Conservation (phyloP, 345 rosid species). For the Eucalyptus melliodora region DNA sequence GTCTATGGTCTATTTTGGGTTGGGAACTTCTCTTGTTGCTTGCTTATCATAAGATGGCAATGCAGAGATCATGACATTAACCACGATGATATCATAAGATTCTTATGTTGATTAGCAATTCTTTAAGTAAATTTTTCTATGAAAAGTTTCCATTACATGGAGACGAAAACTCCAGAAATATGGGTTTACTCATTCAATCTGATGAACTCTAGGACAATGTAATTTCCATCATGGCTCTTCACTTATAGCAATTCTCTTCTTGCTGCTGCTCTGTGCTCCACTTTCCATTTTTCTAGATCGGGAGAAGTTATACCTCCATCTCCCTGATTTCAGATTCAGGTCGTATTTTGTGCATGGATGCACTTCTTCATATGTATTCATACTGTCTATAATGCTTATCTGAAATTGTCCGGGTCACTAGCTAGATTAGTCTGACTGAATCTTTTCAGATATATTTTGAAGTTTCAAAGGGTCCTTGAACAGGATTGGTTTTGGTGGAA, state of each 20-base stretch:
- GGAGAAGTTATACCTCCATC: background rate
- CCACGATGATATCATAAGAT: background rate
- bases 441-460: background rate
- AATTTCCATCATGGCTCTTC: background rate
- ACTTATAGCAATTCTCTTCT: background rate
- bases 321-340: background rate
- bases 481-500: background rate
- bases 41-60: background rate
- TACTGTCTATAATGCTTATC: background rate
- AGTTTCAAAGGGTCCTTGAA: background rate
- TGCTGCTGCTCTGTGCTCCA: background rate
- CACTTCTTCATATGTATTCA: background rate
- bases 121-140: background rate
- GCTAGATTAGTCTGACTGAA: background rate
- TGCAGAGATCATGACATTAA: background rate
- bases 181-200: background rate
- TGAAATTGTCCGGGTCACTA: background rate
- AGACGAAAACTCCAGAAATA: background rate
- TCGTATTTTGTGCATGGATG: background rate
- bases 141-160: background rate
- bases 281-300: background rate
- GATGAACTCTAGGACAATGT: background rate
- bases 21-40: background rate
- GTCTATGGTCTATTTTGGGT: background rate
- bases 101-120: background rate